A percentile compares a stretch with the other conserved stretches of the same genome.
These are phyloP conservation scores for Cladophialophora carrionii DNA, from an alignment of 2,329 filamentous ascomycete genomes.

Conservation along the genomic window DNA sequence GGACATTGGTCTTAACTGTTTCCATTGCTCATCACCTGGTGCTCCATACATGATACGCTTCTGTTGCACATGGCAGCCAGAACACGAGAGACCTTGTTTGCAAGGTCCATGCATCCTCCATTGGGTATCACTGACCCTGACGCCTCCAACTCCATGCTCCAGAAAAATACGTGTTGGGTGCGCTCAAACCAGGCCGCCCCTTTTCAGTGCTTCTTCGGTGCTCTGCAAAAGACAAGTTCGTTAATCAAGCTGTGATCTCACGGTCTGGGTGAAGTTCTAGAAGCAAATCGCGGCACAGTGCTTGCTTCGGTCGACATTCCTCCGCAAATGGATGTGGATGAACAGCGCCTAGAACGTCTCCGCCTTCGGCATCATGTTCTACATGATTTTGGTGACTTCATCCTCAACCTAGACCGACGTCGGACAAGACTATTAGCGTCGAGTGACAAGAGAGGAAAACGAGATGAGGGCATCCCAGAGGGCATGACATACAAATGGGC, in stretches of 20 bases:
- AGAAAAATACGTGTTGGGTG: slow-evolving; percentile 4
- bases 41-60: slow-evolving; percentile 28
- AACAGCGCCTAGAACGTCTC: background rate
- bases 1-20: slow-evolving; percentile 11
- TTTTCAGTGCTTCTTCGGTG: slow-evolving; percentile 30
- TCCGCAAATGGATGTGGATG: background rate
- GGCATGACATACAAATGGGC: background rate
- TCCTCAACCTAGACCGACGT: slow-evolving; percentile 72
- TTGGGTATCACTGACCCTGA: slow-evolving; percentile 25
- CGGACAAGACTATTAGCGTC: slow-evolving; percentile 40
- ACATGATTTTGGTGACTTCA: slow-evolving; percentile 89
- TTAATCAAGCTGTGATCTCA: slow-evolving; percentile 23
- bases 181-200: slow-evolving; percentile 22
- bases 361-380: slow-evolving; percentile 43
- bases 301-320: background rate
- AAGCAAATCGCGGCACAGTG: background rate
- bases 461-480: slow-evolving; percentile 14
- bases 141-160: slow-evolving; percentile 20
- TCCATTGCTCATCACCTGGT: slow-evolving; percentile 27
- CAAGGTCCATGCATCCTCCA: slow-evolving; percentile 33
- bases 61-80: slow-evolving; percentile 13
- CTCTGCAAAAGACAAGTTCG: slow-evolving; percentile 25
- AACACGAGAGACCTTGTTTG: slow-evolving; percentile 33
- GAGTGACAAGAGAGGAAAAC: slow-evolving; percentile 8
- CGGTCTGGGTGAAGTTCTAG: background rate